Evolutionary conservation across 2,329 filamentous ascomycete species (phyloP), one percentile per base, ranked within the genome.

Genomic region (Neofusicoccum parvum): DNA sequence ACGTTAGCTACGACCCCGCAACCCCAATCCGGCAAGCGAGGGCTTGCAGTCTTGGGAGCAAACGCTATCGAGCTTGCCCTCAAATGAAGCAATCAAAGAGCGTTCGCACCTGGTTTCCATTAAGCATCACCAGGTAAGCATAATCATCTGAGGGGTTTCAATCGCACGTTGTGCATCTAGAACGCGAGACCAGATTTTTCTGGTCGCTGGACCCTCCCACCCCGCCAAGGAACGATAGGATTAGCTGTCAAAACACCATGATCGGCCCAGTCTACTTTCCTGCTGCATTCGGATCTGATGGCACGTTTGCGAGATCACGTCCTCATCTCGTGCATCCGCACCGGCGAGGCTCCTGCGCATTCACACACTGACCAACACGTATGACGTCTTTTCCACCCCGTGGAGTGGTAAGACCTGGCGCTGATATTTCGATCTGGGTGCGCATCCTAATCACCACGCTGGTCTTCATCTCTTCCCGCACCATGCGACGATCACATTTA

Each of bases 1-100:
- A 64, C 62, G 62, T 64, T 36, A 37, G 58, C 45, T 53, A 27
- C 17, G 23, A 65, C 63, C 63, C 63, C 63, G 63, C 63, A 59
- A 14, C 17, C 46, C 53, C 23, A 56, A 59, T 58, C 45, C 36
- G 63, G 63, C 51, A 65, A 34, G 51, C 41, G 49, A 60, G 43
- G 41, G 41, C 56, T 37, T 17, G 54, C 11, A 36, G 7, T 27
- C 49, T 54, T 9, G 50, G 49, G 37, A 14, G 37, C 46, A 53
- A 53, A 43, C 48, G 36, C 41, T 6, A 54, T 37, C 49, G 39
- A 36, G 27, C 54, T 11, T 34, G 39, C 54, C 54, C 7, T n/a
- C 23, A 64, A 46, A n/a, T 36, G 23, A 34, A 49, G n/a, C 39
- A 41, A 43, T 36, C 9, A 46, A 39, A 32, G 39, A n/a, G 20